Conservation (phyloP, 345 rosid species). For the Aquilaria malaccensis region DNA sequence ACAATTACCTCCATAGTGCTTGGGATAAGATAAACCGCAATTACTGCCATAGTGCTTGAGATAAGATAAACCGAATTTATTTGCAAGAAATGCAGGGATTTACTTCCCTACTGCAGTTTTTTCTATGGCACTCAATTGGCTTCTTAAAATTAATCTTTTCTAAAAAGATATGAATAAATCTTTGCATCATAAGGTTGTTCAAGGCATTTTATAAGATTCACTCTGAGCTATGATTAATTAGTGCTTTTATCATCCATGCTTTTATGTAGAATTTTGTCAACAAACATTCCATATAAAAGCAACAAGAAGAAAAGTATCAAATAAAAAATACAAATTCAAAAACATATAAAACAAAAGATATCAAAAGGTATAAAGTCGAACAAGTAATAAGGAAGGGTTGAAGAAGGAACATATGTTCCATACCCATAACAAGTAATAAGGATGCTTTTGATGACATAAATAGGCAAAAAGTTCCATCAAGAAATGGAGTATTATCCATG, state of each 20-base stretch:
- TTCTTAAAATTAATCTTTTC: conserved; percentile 15
- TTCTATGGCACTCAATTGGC: conserved; percentile 13
- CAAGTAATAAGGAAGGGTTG: conserved; percentile 1
- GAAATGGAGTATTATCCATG: conserved; percentile 27
- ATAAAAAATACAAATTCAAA: conserved; percentile 1
- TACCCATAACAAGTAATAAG: neutral
- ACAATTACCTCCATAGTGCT: conserved; percentile 33
- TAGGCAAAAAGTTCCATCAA: conserved; percentile 23
- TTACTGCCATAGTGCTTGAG: conserved; percentile 43
- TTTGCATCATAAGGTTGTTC: conserved; percentile 36
- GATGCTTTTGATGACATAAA: conserved; percentile 28
- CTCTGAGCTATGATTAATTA: conserved; percentile 33
- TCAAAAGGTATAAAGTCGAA: neutral
- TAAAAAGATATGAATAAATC: conserved; percentile 28
- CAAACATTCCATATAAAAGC: conserved; percentile 1
- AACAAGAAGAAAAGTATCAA: conserved; percentile 18
- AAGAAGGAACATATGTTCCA: conserved; percentile 15
- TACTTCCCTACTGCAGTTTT: conserved; percentile 31
- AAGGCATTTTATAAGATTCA: conserved; percentile 36
- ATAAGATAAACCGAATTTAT: conserved; percentile 32
- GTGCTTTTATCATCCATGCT: conserved; percentile 4
- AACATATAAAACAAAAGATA: neutral
- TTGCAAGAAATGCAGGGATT: conserved; percentile 10
- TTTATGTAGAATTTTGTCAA: conserved; percentile 22
- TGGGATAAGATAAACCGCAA: conserved; percentile 38